Evolutionary conservation across 2,329 filamentous ascomycete genomes (phyloP), one percentile per base, ranked within the genome.

Genomic region (Berkeleyomyces basicola): DNA sequence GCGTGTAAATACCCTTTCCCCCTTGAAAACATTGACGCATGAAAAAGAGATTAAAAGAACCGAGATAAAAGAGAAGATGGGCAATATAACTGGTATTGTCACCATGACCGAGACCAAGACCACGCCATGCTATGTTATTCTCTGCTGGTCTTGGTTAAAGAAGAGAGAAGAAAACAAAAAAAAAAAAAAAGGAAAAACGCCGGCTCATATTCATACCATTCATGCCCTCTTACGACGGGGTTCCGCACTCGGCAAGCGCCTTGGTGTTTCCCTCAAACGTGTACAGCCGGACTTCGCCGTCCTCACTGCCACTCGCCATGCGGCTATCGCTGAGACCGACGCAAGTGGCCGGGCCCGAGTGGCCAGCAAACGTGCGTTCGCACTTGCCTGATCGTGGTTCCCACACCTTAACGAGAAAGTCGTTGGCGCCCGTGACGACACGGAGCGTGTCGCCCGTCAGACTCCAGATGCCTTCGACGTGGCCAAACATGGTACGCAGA

Each of bases 401-500:
- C 93, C 93, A 99, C 40, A 81, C 72, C 76, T 97, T 97, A 69
- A 96, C 88, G 83, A 92, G 95, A 49, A 89, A 85, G 73, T 99
- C 93, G 72, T 97, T 90, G 9, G 89, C 88, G 0, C 91, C 92
- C 16, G 87, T 90, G 11, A 97, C 90, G 14, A 96, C 83, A 9
- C 93, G 84, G 23, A 97, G 76, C 0, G 87, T 91, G 73, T 97
- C 92, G 2, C 88, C 92, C 0, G 88, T 89, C 2, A 99, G 79
- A 4, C 88, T 87, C 93, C 93, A 99, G 23, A 99, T 87, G 40
- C 93, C 93, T 72, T 99, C 93, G 31, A 99, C 82, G 70, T 99
- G 93, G 0, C 93, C 93, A 71, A 97, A 99, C 77, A 96, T 95
- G 40, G 90, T 95, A 66, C 90, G 87, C 42, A 96, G 79, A 69